Evolutionary conservation across 768 basidiomycete genomes (phyloP), one percentile per base, ranked within the genome.

Genomic region (Krasilnikovozyma curviuscula): DNA sequence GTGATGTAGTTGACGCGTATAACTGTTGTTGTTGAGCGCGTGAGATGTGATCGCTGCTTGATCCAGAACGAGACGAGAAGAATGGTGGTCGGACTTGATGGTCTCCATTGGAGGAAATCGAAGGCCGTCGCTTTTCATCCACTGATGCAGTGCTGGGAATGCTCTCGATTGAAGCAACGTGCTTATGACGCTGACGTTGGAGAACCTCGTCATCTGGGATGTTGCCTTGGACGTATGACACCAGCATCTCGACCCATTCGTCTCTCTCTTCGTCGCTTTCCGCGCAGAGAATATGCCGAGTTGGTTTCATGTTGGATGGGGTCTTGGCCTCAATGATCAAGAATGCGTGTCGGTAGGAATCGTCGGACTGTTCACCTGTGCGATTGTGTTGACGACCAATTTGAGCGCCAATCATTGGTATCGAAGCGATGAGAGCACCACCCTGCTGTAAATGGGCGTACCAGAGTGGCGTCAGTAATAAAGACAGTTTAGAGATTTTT

Each of bases 341-440:
- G 67, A 98, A 95, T 1, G 93, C 93, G 61, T 98, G 93, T 21
- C 88, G 76, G 56, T 93, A 93, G 57, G 93, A 86, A 45, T 88
- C 85, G 52, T 81, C 79, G 1, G 71, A 67, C 35, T 70, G 30
- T 29, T 35, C 40, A 6, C 30, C 32, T 19, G 37, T 28, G 32
- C 29, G 35, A 19, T 54, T 52, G 60, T 93, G 84, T 59, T 97
- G 93, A 27, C 91, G 78, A 9, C 91, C 93, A 50, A 98, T 97
- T 60, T 93, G 85, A 24, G 93, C 89, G 35, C 79, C 79, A n/a
- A 82, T 79, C 48, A 98, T 77, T 40, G 67, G 63, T 55, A 98
- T 97, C 13, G 86, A 83, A 40, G 91, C 91, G 24, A 95, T 71
- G 62, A 89, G 84, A 9, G 78, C 66, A 29, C 93, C 93, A 19